Evolutionary conservation across 2,329 filamentous ascomycete genomes (phyloP), one percentile per base, ranked within the genome.

Genomic region (Fusarium sacchari): DNA sequence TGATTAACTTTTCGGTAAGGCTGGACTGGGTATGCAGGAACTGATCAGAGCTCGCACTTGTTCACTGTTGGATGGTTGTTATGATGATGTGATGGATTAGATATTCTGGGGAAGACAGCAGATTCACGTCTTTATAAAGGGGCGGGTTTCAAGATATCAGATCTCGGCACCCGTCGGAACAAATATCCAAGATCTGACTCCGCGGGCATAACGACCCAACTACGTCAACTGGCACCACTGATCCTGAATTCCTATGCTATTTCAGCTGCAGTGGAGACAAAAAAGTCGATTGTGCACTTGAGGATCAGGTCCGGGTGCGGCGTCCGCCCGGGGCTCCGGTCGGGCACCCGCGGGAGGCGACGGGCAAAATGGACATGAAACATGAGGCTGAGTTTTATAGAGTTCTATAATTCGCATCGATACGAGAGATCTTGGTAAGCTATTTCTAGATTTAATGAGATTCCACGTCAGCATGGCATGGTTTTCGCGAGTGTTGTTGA

Each of bases 161-260:
- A 49, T 46, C 47, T 46, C 40, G 28, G 26, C 26, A 32, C 39
- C 57, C 55, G 42, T 49, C 64, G 66, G 66, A 13, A 14, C 39
- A 40, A 42, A 40, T n/a, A 18, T 28, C 4, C 30, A 28, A 60
- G 37, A 56, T 50, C 42, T 59, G 64, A 34, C 42, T 53, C 65
- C 64, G 55, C 56, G 36, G 46, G 42, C 46, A 36, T n/a, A 44
- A 20, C 50, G 20, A 40, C 26, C 26, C n/a, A 34, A 39, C 63
- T 61, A 57, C 64, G 66, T 69, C 66, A 56, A 67, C 40, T 61
- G 42, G 47, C 44, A 43, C 60, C 34, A 67, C 49, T 42, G 22
- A 28, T 57, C 56, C 26, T 30, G 22, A 44, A 50, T 56, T 26
- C 13, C 32, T 43, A 61, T 62, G n/a, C 39, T 15, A 43, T 56